Conservation (phyloP, 176 grass and related monocot species). For the Saccharum spontaneum region DNA sequence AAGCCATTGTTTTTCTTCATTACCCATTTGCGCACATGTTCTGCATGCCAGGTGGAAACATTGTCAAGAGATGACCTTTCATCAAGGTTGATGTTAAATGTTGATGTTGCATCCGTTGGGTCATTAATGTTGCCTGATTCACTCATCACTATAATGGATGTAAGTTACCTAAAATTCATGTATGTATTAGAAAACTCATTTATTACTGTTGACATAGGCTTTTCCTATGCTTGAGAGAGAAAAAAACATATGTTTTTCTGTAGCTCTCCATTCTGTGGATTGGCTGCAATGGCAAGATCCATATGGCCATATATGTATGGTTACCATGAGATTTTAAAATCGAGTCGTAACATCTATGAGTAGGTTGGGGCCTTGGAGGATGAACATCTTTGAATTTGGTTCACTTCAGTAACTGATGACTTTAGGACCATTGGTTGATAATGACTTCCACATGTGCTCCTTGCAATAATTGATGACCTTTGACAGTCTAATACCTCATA, state of each 20-base stretch:
- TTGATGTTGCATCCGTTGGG: conserved; percentile 87
- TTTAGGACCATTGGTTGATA: not conserved
- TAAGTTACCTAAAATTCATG: conserved; percentile 53
- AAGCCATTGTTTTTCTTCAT: not conserved
- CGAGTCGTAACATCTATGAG: not conserved
- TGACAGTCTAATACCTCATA: not conserved
- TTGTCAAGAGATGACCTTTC: conserved; percentile 87
- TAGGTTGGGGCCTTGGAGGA: not conserved
- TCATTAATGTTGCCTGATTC: conserved; percentile 80
- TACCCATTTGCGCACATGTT: conserved; percentile 22
- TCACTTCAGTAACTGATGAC: not conserved
- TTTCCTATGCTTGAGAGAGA: not conserved
- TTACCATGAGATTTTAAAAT: not conserved
- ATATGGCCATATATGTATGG: not conserved
- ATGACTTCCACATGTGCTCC: not conserved
- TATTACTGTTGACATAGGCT: not conserved
- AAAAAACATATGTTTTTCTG: not conserved
- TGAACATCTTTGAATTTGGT: not conserved
- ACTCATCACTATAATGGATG: conserved; percentile 96
- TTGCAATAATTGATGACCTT: not conserved
- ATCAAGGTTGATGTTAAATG: conserved; percentile 94
- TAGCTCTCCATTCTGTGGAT: not conserved
- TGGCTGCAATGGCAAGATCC: not conserved
- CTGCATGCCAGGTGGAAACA: conserved; percentile 70
- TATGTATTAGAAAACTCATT: not conserved